Evolutionary conservation across 2,329 filamentous ascomycete species (phyloP), one percentile per base, ranked within the genome.

Genomic region (Pseudogymnoascus sp.): DNA sequence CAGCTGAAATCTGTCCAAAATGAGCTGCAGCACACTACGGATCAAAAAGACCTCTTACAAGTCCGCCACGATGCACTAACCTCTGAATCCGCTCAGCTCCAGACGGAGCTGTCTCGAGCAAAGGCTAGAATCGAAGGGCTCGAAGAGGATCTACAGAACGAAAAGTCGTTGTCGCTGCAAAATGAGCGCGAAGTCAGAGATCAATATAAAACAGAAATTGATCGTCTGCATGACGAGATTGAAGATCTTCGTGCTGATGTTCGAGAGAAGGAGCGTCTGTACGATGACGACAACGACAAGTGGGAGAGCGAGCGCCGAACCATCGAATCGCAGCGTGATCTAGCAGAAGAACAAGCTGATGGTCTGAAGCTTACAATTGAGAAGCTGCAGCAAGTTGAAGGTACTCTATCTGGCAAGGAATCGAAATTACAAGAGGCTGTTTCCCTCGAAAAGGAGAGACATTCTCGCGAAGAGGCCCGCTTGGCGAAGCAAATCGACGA

Each of bases 401-500:
- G 85, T 13, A 83, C 79, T 10, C 74, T 89, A 28, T 86, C 85
- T 18, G 79, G 80, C 63, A 87, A 86, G 69, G 87, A 90, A 67
- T 77, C 77, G 19, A 86, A 79, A 68, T 74, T 90, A 15, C 83
- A 88, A 68, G 80, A 85, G 67, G 83, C 84, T 3, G 76, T 91
- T 10, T 79, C 86, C 63, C 88, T 82, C 67, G 88, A 92, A 68
- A 81, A 81, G 52, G 81, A 89, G 63, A 84, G 88, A 21, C 85
- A 94, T 67, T 79, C 80, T 63, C 83, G 81, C 60, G 88, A 92
- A 66, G 87, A 92, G 69, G 81, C 81, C 9, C 74, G 85, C 6
- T 75, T 95, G 57, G 82, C 77, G 63, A 79, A 82, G n/a, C 89
- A 94, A 70, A 83, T 95, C 58, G 82, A 87, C 52, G 85, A 87